Conservation (phyloP, 305 asterid species). For the Rubia tinctorum region DNA sequence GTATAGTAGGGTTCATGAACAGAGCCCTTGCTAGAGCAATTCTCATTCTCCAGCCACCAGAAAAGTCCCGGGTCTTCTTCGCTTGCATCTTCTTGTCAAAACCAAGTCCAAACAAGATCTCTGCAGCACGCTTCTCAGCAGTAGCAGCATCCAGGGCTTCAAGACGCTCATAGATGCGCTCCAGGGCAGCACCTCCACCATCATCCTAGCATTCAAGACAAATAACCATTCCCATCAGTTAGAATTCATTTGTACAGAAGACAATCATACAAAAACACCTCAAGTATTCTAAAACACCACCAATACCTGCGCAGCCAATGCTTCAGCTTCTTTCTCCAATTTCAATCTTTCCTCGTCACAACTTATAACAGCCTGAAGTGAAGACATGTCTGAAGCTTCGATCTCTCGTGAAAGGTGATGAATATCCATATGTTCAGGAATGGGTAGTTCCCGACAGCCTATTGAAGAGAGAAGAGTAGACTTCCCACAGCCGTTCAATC, state of each 20-base stretch:
- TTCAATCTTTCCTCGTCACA: conserved; percentile 90
- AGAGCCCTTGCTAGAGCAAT: conserved; percentile 96
- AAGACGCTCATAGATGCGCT: conserved; percentile 83
- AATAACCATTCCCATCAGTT: background rate
- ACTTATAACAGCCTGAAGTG: conserved; percentile 88
- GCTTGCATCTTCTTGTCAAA: conserved; percentile 85
- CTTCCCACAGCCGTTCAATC: conserved; percentile 96
- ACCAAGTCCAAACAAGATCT: conserved; percentile 89
- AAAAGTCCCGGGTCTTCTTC: conserved; percentile 87
- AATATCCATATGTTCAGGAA: conserved; percentile 98
- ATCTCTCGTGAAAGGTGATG: conserved; percentile 84
- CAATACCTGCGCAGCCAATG: conserved; percentile 63
- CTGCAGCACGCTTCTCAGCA: conserved; percentile 99
- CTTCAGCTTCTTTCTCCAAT: conserved; percentile 85
- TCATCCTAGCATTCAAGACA: conserved; percentile 45
- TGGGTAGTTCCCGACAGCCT: conserved; percentile 89
- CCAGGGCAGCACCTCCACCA: conserved; percentile 94
- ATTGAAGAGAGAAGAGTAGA: conserved; percentile 90
- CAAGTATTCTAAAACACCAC: background rate
- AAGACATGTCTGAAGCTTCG: conserved; percentile 96
- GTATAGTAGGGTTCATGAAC: conserved; percentile 90
- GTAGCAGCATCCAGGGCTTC: conserved; percentile 90
- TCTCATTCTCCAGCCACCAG: conserved; percentile 99
- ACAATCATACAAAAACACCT: background rate
- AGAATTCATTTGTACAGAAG: background rate